Evolutionary conservation across 352 stramenopile species (phyloP), one percentile per base, ranked within the genome.

Genomic region (Phytophthora pinifolia): DNA sequence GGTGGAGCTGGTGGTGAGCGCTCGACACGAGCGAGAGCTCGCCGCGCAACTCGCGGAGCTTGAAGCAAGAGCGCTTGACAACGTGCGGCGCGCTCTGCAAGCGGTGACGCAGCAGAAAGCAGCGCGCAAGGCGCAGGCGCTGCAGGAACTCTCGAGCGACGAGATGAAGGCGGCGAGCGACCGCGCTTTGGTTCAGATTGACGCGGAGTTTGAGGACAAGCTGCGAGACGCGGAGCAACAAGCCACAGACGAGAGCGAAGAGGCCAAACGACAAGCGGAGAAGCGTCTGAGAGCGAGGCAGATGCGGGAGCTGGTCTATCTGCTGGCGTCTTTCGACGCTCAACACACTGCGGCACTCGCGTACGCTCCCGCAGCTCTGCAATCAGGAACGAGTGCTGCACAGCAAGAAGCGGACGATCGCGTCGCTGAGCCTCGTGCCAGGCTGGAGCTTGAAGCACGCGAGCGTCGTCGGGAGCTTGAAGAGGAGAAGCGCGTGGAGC

Each of bases 21-120:
- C 65, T 38, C 69, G 79, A 6, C 79, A 92, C n/a, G 68, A 86
- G 29, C 46, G 62, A 2, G 79, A 92, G 30, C 60, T 69, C 33
- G 47, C 29, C 9, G 57, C 65, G 3, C 43, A 67, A 34, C 57
- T 89, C 6, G 47, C 76, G 2, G 59, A 72, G 37, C 30, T 51
- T 55, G 75, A 48, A 67, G 66, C 22, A 18, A 61, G 15, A 65
- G 47, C 29, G 50, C 9, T 56, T 29, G 7, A 67, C 44, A 34
- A 45, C 74, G 15, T 74, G 54, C 27, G 65, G 59, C 31, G 56
- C 42, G 7, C 46, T 14, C 15, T 92, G 33, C 58, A 67, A 12
- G 52, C 59, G 14, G 34, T 89, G 8, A 69, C 79, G 35, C 63
- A 80, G 20, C 55, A 79, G 31, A 89, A 92, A 47, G 74, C 73